These are phyloP conservation scores for Fraxinus pennsylvanica DNA, from an alignment of 257 asterid genomes.

Conservation along the genomic window DNA sequence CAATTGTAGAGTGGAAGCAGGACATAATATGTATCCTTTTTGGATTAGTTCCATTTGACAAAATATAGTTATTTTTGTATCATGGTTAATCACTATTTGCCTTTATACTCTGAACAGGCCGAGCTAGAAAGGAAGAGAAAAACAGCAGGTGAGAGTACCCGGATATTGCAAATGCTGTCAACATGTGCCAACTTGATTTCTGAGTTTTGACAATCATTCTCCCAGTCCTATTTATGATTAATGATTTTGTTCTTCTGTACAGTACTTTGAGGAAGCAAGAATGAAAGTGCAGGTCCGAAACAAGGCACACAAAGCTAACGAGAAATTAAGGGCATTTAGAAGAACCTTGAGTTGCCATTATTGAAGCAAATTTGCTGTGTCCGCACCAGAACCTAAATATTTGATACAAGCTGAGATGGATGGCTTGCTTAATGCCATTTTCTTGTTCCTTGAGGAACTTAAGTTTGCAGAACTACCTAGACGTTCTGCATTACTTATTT, in stretches of 20 bases:
- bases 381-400: background rate
- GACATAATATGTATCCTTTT: background rate
- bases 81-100: background rate
- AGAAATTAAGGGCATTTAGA: constrained; percentile 43
- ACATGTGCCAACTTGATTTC: background rate
- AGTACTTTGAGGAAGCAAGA: constrained; percentile 50
- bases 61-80: background rate
- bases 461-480: background rate
- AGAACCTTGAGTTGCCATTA: constrained; percentile 46
- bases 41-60: background rate
- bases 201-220: background rate
- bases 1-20: too few species aligned
- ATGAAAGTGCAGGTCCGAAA: constrained; percentile 35
- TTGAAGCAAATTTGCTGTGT: constrained; percentile 28
- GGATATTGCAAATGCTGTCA: too few species aligned
- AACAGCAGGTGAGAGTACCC: constrained; percentile 46
- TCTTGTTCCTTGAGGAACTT: background rate
- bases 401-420: background rate
- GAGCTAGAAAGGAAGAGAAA: constrained; percentile 59
- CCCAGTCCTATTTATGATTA: background rate
- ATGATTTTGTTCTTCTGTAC: constrained; percentile 16
- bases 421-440: background rate
- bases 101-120: constrained; percentile 25
- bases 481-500: constrained; percentile 6
- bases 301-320: constrained; percentile 42